phyloP scores from a whole-genome alignment of 257 asterid genomes.

The Solanum lycopersicoides region DNA sequence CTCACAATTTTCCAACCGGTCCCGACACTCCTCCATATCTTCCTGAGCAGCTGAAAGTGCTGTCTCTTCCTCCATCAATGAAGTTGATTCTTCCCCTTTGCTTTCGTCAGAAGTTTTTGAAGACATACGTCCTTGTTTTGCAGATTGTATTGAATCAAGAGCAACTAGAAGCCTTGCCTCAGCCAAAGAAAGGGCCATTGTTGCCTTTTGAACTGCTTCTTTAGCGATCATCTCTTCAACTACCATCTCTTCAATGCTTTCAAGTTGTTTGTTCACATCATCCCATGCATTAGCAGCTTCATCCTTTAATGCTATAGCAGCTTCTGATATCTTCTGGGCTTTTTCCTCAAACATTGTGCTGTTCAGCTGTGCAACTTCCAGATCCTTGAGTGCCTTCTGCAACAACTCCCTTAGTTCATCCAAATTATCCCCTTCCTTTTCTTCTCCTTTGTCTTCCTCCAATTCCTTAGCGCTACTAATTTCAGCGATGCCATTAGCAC shows the following conservation, averaged over 20 bases:
- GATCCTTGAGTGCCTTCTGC: constrained; percentile 70
- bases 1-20: constrained; percentile 54
- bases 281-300: constrained; percentile 63
- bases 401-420: constrained; percentile 69
- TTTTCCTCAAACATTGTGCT: constrained; percentile 76
- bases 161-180: constrained; percentile 69
- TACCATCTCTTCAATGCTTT: constrained; percentile 43
- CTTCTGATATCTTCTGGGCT: constrained; percentile 87
- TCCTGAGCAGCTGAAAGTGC: constrained; percentile 47
- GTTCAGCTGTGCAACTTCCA: constrained; percentile 66
- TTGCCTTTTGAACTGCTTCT: constrained; percentile 66
- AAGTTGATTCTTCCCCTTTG: constrained; percentile 29
- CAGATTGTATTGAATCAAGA: constrained; percentile 32
- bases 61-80: constrained; percentile 26
- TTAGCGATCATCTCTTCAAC: constrained; percentile 62
- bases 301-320: constrained; percentile 84
- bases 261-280: constrained; percentile 43
- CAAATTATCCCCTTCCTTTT: constrained; percentile 42
- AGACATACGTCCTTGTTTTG: constrained; percentile 22
- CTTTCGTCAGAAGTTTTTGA: constrained; percentile 11
- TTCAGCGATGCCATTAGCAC: constrained; percentile 18
- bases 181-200: constrained; percentile 66
- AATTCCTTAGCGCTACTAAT: constrained; percentile 23
- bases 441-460: constrained; percentile 21
- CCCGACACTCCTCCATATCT: constrained; percentile 46